Evolutionary conservation across 805 yeast genomes (phyloP), one percentile per base, ranked within the genome.

Genomic region (Kodamaea jinghongensis): DNA sequence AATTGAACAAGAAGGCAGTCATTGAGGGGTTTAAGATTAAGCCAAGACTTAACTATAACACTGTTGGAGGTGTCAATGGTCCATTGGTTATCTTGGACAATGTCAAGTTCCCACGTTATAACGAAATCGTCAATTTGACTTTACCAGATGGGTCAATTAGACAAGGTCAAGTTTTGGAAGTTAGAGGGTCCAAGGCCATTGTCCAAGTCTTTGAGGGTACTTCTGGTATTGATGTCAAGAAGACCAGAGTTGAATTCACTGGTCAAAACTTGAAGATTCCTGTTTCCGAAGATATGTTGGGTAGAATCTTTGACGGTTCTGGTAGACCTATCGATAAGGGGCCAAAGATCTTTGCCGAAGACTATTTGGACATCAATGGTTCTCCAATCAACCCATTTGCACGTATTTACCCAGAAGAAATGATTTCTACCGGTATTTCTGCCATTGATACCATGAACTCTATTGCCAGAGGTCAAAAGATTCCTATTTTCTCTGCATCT

Each of bases 161-260:
- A 70, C 96, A 96, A 43, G 99, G 99, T 58, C 98, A 93, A 69
- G 99, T 93, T 16, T 78, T 93, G 59, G 99, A 93, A 71, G 98
- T 95, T 44, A 84, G 95, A 69, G 99, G 99, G 47, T 81, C 86
- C 56, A 84, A 93, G 62, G 99, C 99, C 40, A 81, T 93, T 65
- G 99, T 93, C 38, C 99, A 93, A 76, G 99, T 93, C 36, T 93
- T 93, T 61, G 98, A 93, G 73, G 99, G 99, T 60, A 93, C 99
- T 38, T 84, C 96, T 4, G 99, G 99, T 58, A 87, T 93, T 54
- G 99, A 93, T 73, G 98, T 93, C 48, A 90, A 93, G 72, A 93
- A 90, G 73, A 93, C 99, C 36, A 78, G 89, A 44, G 96, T 95
- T 45, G 98, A 95, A 68, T 91, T 93, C 71, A 90, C 99, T 29